A percentile compares a stretch with the other conserved stretches of the same genome.
Evolutionary conservation across 257 asterid species (phyloP).

Genomic region (Petrea volubilis): DNA sequence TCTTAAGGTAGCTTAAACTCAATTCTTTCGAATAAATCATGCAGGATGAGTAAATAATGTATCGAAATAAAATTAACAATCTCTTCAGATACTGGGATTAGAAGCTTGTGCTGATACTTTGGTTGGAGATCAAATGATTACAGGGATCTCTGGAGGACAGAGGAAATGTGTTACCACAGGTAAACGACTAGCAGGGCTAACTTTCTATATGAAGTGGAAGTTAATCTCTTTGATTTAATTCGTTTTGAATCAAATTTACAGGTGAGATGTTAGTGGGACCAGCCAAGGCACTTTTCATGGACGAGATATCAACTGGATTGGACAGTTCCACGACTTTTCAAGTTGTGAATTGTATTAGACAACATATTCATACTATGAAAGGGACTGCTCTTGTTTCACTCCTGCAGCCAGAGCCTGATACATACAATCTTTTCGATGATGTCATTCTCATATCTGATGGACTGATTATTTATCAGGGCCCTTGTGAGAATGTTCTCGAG

Average conservation of each 20-base stretch:
- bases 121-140: slow-evolving; percentile 38
- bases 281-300: slow-evolving; percentile 38
- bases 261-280: slow-evolving; percentile 50
- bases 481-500: slow-evolving; percentile 35
- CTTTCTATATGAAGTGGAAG: no score
- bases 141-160: slow-evolving; percentile 46
- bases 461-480: slow-evolving; percentile 38
- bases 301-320: slow-evolving; percentile 43
- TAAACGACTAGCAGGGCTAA: no score
- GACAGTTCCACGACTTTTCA: slow-evolving; percentile 44
- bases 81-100: slow-evolving; percentile 34
- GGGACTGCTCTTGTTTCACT: slow-evolving; percentile 41
- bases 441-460: slow-evolving; percentile 34
- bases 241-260: neutral
- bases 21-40: neutral
- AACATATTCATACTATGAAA: slow-evolving; percentile 33
- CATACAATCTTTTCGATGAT: slow-evolving; percentile 35
- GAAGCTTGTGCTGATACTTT: slow-evolving; percentile 40
- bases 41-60: neutral
- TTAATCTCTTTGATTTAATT: neutral
- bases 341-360: slow-evolving; percentile 33
- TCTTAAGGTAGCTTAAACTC: neutral
- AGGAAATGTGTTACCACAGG: slow-evolving; percentile 41
- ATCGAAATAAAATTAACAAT: neutral
- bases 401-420: slow-evolving; percentile 44